Conservation (phyloP, 805 yeast genomes). For the Cyberlindnera euphorbiae region DNA sequence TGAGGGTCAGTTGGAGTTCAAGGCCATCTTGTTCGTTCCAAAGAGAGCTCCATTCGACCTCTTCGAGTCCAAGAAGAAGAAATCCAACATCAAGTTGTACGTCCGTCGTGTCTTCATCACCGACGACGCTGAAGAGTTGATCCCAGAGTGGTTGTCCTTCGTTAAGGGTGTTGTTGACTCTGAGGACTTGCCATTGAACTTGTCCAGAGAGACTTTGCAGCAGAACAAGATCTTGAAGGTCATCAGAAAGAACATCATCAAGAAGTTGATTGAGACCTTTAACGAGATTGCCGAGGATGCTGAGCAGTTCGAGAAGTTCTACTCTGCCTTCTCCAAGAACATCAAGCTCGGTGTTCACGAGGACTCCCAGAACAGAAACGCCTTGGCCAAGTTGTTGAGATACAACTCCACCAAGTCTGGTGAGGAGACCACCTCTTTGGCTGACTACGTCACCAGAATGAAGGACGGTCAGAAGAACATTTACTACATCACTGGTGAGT, state of each 20-base stretch:
- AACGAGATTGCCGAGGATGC: slow-evolving; percentile 98
- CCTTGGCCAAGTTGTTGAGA: slow-evolving; percentile 94
- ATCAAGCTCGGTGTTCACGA: slow-evolving; percentile 98
- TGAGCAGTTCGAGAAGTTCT: slow-evolving; percentile 98
- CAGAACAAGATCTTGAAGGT: slow-evolving; percentile 99
- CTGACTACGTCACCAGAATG: slow-evolving; percentile 99
- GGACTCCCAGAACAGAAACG: slow-evolving; percentile 94
- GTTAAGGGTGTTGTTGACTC: slow-evolving; percentile 99
- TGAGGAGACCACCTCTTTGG: slow-evolving; percentile 90
- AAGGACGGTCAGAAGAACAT: slow-evolving; percentile 99
- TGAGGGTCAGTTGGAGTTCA: slow-evolving; percentile 99
- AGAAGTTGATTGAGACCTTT: slow-evolving; percentile 97
- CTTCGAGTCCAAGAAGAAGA: slow-evolving; percentile 98
- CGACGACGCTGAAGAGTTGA: slow-evolving; percentile 98
- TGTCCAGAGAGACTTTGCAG: slow-evolving; percentile 99
- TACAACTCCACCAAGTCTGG: slow-evolving; percentile 93
- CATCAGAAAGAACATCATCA: slow-evolving; percentile 97
- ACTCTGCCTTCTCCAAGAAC: slow-evolving; percentile 97
- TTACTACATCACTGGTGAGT: slow-evolving; percentile 99
- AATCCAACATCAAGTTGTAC: slow-evolving; percentile 95
- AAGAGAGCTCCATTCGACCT: slow-evolving; percentile 99
- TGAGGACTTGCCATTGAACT: slow-evolving; percentile 98
- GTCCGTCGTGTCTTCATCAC: slow-evolving; percentile 99
- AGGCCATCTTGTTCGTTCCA: slow-evolving; percentile 95
- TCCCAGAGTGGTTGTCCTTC: slow-evolving; percentile 98